phyloP scores from a whole-genome alignment of 164 flowering plant species.

The Sextonia rubra region DNA sequence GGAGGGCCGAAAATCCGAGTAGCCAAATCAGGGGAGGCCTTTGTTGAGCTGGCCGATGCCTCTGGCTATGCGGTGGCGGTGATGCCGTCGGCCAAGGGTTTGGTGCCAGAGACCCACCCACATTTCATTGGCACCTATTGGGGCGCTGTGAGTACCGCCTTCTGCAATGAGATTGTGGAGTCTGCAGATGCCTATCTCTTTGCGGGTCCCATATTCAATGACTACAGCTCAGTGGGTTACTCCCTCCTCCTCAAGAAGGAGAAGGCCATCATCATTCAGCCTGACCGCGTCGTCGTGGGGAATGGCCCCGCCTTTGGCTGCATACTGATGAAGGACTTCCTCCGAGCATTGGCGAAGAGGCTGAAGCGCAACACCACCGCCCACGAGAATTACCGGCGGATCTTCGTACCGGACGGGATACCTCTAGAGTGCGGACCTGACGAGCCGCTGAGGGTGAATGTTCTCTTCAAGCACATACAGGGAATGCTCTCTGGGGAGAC shows the following conservation, averaged over 20 bases:
- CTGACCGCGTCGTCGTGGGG: conserved; percentile 30
- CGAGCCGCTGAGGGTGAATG: conserved; percentile 72
- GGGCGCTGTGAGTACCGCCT: conserved; percentile 37
- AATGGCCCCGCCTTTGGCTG: conserved; percentile 42
- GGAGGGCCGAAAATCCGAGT: conserved; percentile 40
- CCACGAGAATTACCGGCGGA: conserved; percentile 62
- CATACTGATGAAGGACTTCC: conserved; percentile 35
- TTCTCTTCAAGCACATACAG: conserved; percentile 78
- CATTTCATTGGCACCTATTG: conserved; percentile 39
- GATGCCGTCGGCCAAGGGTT: conserved; percentile 43
- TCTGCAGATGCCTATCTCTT: conserved; percentile 42
- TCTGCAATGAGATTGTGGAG: conserved; percentile 37
- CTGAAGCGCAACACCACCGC: conserved; percentile 46
- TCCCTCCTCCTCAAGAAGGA: conserved; percentile 33
- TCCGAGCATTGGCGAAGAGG: conserved; percentile 26
- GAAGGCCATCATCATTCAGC: conserved; percentile 36
- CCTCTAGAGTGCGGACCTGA: conserved; percentile 45
- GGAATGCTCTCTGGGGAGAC: conserved; percentile 56
- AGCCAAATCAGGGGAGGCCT: conserved; percentile 25
- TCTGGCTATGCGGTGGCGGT: conserved; percentile 23
- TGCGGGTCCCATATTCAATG: conserved; percentile 82
- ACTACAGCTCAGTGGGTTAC: conserved; percentile 67
- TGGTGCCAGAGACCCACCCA: conserved; percentile 30
- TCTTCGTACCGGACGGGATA: conserved; percentile 61
- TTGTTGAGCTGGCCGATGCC: conserved; percentile 31